phyloP scores from a whole-genome alignment of 2,329 filamentous ascomycete genomes.

The Colletotrichum lentis region DNA sequence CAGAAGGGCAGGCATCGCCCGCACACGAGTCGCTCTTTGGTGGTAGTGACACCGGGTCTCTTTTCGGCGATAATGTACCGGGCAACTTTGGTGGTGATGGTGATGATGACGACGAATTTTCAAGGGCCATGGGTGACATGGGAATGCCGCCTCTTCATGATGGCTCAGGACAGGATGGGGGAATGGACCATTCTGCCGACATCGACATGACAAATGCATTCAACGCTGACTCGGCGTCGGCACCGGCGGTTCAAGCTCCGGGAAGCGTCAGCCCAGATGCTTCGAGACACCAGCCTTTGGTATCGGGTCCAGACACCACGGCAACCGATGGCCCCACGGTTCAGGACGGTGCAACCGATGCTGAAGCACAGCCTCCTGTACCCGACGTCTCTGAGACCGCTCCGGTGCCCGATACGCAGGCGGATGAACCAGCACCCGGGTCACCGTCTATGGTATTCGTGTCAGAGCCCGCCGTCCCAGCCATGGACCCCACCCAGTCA shows the following conservation, averaged over 20 bases:
- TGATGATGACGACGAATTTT: conserved; percentile 86
- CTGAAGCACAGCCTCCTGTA: background rate
- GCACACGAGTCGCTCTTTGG: conserved; percentile 84
- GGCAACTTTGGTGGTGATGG: conserved; percentile 68
- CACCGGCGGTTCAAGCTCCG: conserved; percentile 43
- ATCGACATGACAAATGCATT: conserved; percentile 52
- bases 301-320: conserved; percentile 11
- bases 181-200: conserved; percentile 51
- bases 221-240: conserved; percentile 43
- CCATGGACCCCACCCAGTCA: conserved; percentile 64
- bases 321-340: background rate
- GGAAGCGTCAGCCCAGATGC: conserved; percentile 25
- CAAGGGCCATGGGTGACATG: conserved; percentile 70
- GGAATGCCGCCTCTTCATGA: conserved; percentile 46
- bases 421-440: conserved; percentile 39
- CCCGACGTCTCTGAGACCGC: conserved; percentile 22
- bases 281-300: conserved; percentile 18
- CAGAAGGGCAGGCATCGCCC: conserved; percentile 71
- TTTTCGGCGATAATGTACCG: conserved; percentile 81
- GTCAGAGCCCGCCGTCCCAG: conserved; percentile 49
- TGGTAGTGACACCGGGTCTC: conserved; percentile 78
- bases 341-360: conserved; percentile 8
- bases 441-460: conserved; percentile 51
- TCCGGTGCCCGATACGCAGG: conserved; percentile 14
- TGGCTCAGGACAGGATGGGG: conserved; percentile 51